Conservation (phyloP, 371 early-diverging fungal species). For the Gilbertella persicaria region DNA sequence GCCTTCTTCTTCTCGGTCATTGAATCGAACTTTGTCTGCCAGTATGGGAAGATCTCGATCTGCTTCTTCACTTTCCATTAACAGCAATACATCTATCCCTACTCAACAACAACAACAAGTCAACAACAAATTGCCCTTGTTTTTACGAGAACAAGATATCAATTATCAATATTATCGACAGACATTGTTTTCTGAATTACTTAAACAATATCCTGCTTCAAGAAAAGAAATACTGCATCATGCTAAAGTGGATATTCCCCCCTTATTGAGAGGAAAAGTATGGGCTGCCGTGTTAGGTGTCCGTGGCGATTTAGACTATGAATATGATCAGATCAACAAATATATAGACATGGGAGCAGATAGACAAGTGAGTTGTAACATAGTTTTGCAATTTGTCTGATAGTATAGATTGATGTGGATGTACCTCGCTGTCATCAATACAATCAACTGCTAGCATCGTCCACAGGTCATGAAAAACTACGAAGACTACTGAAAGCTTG, state of each 20-base stretch:
- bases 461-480: conserved; percentile 72
- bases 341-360: conserved; percentile 54
- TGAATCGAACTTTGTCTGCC: conserved; percentile 22
- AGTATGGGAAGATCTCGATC: conserved; percentile 41
- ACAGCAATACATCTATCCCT: conserved; percentile 33
- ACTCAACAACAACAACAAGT: conserved; percentile 4
- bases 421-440: conserved; percentile 89
- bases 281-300: conserved; percentile 83
- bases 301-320: conserved; percentile 56
- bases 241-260: conserved; percentile 76
- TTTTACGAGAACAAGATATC: conserved; percentile 69
- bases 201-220: conserved; percentile 73
- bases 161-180: conserved; percentile 72
- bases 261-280: conserved; percentile 68
- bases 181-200: conserved; percentile 59
- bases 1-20: conserved; percentile 32
- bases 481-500: conserved; percentile 70
- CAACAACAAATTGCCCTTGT: conserved; percentile 46
- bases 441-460: conserved; percentile 72
- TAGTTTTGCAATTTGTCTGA: not conserved
- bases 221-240: conserved; percentile 67
- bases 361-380: conserved; percentile 48
- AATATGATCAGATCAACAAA: conserved; percentile 64
- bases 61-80: conserved; percentile 31
- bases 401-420: conserved; percentile 61